A percentile compares a stretch with the other conserved stretches of the same genome.
phyloP scores from a whole-genome alignment of 768 basidiomycete genomes.

The Tylopilus balloui region DNA sequence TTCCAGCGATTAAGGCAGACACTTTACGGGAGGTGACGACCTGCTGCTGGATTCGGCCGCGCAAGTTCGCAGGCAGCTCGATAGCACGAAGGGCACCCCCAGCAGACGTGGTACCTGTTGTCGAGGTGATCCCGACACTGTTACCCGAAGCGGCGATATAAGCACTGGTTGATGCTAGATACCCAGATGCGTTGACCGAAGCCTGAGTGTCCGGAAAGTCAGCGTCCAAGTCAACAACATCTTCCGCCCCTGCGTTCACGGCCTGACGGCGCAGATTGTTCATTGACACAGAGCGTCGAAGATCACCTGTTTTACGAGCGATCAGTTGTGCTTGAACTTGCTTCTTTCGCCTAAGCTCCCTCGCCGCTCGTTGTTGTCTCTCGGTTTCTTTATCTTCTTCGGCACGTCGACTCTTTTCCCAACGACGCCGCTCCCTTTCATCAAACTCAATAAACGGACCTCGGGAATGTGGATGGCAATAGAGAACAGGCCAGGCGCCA shows the following conservation, averaged over 20 bases:
- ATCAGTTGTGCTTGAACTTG: conserved; percentile 26
- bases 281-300: conserved; percentile 73
- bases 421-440: conserved; percentile 63
- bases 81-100: conserved; percentile 42
- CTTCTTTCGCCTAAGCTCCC: conserved; percentile 27
- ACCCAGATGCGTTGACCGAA: conserved; percentile 68
- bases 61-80: conserved; percentile 50
- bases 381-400: conserved; percentile 38
- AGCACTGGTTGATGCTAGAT: conserved; percentile 51
- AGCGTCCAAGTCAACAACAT: conserved; percentile 39
- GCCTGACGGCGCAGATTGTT: conserved; percentile 63
- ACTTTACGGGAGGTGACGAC: conserved; percentile 63
- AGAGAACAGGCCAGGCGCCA: conserved; percentile 77
- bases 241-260: conserved; percentile 38
- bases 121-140: conserved; percentile 88
- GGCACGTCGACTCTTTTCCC: conserved; percentile 50
- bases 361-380: conserved; percentile 23
- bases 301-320: conserved; percentile 42
- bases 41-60: conserved; percentile 56
- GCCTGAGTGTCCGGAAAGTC: conserved; percentile 37
- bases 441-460: conserved; percentile 76
- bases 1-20: conserved; percentile 27
- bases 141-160: conserved; percentile 95
- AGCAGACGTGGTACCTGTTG: conserved; percentile 79
- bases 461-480: conserved; percentile 69